Evolutionary conservation across 345 rosid species (phyloP).

Genomic region (Populus simonii): DNA sequence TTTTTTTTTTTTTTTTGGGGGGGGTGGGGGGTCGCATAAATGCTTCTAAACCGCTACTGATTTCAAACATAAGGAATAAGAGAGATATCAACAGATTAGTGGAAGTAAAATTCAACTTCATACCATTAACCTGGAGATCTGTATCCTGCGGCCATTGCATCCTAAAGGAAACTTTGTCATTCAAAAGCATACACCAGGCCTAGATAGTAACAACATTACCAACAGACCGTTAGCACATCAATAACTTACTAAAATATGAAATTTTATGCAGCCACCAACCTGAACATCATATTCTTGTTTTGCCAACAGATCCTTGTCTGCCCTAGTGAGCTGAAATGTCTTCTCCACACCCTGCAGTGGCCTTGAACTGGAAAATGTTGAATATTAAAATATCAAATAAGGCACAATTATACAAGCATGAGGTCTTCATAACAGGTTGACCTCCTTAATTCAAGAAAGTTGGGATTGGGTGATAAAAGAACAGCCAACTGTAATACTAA

Average conservation of each 20-base stretch:
- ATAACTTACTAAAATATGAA: background rate
- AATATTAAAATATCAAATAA: slow-evolving; percentile 19
- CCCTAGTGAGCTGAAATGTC: slow-evolving; percentile 66
- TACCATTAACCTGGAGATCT: slow-evolving; percentile 96
- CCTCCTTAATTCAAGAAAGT: background rate
- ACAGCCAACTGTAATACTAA: background rate
- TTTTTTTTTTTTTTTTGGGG: too few relatives aligned
- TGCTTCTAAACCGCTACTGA: background rate
- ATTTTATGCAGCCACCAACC: slow-evolving; percentile 40
- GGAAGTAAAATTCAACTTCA: slow-evolving; percentile 8
- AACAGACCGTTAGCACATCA: slow-evolving; percentile 17
- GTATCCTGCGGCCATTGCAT: slow-evolving; percentile 98
- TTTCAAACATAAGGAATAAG: slow-evolving; percentile 4
- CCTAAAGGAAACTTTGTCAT: slow-evolving; percentile 90
- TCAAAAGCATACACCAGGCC: slow-evolving; percentile 99
- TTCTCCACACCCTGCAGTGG: slow-evolving; percentile 67
- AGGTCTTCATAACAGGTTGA: background rate
- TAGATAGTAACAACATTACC: slow-evolving; percentile 18
- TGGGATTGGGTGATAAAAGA: background rate
- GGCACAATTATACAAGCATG: background rate
- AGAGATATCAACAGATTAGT: slow-evolving; percentile 1
- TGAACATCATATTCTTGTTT: slow-evolving; percentile 78
- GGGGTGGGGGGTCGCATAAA: background rate
- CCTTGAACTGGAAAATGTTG: slow-evolving; percentile 55
- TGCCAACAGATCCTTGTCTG: slow-evolving; percentile 61